These are phyloP conservation scores for Asterophora parasitica DNA, from an alignment of 768 basidiomycete genomes.

Conservation along the genomic window DNA sequence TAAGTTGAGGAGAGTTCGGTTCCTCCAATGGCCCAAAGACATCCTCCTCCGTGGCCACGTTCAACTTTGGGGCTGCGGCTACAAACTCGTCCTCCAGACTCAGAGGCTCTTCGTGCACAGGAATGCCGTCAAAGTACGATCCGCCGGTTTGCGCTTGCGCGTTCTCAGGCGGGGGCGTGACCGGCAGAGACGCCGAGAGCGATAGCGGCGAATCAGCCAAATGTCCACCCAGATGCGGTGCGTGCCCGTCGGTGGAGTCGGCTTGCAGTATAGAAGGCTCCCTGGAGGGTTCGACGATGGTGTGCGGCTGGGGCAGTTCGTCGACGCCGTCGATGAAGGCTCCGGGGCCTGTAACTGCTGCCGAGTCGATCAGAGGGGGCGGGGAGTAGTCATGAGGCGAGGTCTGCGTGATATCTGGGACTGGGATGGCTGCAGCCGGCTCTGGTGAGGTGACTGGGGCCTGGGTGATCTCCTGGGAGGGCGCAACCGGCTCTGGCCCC, in stretches of 20 bases:
- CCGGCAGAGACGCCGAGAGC: slow-evolving; percentile 1
- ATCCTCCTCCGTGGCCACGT: slow-evolving; percentile 2
- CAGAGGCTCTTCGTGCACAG: slow-evolving; percentile 2
- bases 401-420: background rate
- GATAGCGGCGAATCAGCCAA: background rate
- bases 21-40: background rate
- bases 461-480: too few species aligned
- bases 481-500: too few species aligned
- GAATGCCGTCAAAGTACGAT: slow-evolving; percentile 15
- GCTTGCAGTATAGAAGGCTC: slow-evolving; percentile 25
- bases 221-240: background rate
- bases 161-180: slow-evolving; percentile 2
- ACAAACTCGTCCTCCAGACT: background rate
- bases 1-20: too few species aligned
- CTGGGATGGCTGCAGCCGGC: background rate
- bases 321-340: slow-evolving; percentile 52
- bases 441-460: slow-evolving; percentile 18
- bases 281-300: slow-evolving; percentile 12
- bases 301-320: slow-evolving; percentile 29
- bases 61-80: background rate
- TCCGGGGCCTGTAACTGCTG: slow-evolving; percentile 36
- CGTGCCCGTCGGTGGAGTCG: slow-evolving; percentile 14
- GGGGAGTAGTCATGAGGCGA: slow-evolving; percentile 28
- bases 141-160: slow-evolving; percentile 4
- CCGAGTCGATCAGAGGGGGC: slow-evolving; percentile 35